Base-by-base conservation (phyloP, 2,329 filamentous ascomycete genomes). In the Colletotrichum trifolii region DNA sequence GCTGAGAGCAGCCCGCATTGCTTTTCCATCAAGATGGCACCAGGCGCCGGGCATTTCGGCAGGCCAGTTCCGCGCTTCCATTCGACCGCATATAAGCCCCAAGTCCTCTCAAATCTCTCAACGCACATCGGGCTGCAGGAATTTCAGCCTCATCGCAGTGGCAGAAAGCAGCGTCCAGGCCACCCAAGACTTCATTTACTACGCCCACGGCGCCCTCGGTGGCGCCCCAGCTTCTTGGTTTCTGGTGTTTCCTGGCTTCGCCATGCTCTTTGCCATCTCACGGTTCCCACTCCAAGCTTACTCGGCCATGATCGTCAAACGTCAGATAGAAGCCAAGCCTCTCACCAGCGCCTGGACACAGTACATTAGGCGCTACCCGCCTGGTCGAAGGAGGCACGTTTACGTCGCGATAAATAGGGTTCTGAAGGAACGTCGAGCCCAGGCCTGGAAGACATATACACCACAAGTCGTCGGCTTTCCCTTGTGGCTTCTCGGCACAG, bases 241-340 rank as follows among this genome's bases (percentile, higher is more conserved):
- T 68, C 68, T 86, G 38, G 78, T 81, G 35, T 84, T 88, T 50
- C 85, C 86, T 5, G 75, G 84, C n/a, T 74, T 84, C 12, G 83
- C 84, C 7, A 66, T 86, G 2, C 72, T 75, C 49, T 73, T 86
- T 70, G 69, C 80, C 43, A 61, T 79, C 52, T 70, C 83, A 64
- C 79, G 85, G 12, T 72, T 86, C 5, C 86, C 86, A 6, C 74
- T 83, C 7, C 77, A 76, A 40, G 68, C 79, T 60, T 82, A 86
- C 71, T 63, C 72, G 4, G 75, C 73, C 10, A 67, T 47, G 5
- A 68, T 79, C 10, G 52, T 68, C 10, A 71, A 73, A n/a, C 73
- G 72, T 12, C 76, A 76, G 6, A 49, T 59, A 3, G 63, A 66
- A n/a, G 71, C 78, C 6, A 10, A 17, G 1, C 76, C 76, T 1